These are phyloP conservation scores for Chenopodium suecicum DNA, from an alignment of 148 eudicot species.

Conservation along the genomic window DNA sequence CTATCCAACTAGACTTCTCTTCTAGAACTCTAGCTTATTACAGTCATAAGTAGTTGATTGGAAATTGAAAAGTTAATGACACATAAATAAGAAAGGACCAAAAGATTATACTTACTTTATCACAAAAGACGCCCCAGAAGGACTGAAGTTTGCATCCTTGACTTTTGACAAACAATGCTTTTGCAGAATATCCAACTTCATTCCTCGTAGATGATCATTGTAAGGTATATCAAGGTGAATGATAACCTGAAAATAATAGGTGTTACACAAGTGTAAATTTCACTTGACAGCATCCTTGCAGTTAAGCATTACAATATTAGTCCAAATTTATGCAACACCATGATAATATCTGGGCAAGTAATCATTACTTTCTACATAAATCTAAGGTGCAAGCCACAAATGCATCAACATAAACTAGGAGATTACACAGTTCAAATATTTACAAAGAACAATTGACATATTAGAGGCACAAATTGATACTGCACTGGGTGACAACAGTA, in stretches of 20 bases:
- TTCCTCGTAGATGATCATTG: conserved; percentile 46
- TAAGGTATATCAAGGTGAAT: conserved; percentile 54
- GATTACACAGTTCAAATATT: neutral
- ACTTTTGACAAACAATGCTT: conserved; percentile 40
- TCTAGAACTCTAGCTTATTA: neutral
- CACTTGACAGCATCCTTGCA: neutral
- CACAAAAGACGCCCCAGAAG: conserved; percentile 48
- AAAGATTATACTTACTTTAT: conserved; percentile 51
- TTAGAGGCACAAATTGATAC: neutral
- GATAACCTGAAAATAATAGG: conserved; percentile 43
- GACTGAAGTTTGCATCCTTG: conserved; percentile 48
- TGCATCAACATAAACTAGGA: neutral
- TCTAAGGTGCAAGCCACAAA: neutral
- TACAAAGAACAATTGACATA: neutral
- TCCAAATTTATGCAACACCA: neutral
- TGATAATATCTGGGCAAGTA: neutral
- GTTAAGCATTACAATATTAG: neutral
- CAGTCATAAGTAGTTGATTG: neutral
- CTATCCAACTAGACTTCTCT: neutral
- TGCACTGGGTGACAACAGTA: neutral
- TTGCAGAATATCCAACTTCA: conserved; percentile 69
- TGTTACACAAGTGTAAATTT: neutral
- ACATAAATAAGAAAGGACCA: neutral
- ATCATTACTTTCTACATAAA: neutral
- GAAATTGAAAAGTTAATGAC: neutral